Percentiles rank a stretch among this genome's conserved stretches.
Conservation (phyloP, 305 asterid species). For the Galium porrigens region DNA sequence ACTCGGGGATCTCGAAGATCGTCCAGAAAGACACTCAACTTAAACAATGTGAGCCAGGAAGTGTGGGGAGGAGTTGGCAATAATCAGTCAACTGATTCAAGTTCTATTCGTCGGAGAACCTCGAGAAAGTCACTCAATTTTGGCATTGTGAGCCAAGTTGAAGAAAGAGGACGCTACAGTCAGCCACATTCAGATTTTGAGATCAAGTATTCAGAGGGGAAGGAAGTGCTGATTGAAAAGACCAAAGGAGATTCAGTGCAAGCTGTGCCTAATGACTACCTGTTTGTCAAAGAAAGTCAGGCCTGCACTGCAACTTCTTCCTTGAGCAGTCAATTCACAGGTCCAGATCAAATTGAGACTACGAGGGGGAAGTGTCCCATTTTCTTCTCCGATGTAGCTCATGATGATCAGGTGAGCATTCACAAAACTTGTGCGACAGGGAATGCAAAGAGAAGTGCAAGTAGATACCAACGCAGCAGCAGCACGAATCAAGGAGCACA, state of each 20-base stretch:
- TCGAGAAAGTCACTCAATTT: conserved; percentile 53
- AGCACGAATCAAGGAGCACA: conserved; percentile 33
- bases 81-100: conserved; percentile 22
- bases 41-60: conserved; percentile 28
- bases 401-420: conserved; percentile 42
- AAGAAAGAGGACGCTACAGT: conserved; percentile 13
- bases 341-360: conserved; percentile 20
- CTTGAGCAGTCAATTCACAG: conserved; percentile 20
- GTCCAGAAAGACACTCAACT: conserved; percentile 49
- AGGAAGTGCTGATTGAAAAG: conserved; percentile 20
- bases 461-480: conserved; percentile 34
- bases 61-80: conserved; percentile 16
- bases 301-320: conserved; percentile 17
- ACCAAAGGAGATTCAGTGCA: conserved; percentile 18
- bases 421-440: conserved; percentile 23
- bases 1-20: conserved; percentile 28
- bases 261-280: conserved; percentile 21
- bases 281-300: conserved; percentile 21
- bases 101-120: conserved; percentile 19
- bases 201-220: conserved; percentile 18
- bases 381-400: conserved; percentile 53
- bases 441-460: conserved; percentile 23
- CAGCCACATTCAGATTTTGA: conserved; percentile 26
- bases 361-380: conserved; percentile 44
- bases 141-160: conserved; percentile 26